A percentile compares a stretch with the other conserved stretches of the same genome.
Conservation (phyloP, 1,284 basidiomycete genomes). For the Bjerkandera adusta region DNA sequence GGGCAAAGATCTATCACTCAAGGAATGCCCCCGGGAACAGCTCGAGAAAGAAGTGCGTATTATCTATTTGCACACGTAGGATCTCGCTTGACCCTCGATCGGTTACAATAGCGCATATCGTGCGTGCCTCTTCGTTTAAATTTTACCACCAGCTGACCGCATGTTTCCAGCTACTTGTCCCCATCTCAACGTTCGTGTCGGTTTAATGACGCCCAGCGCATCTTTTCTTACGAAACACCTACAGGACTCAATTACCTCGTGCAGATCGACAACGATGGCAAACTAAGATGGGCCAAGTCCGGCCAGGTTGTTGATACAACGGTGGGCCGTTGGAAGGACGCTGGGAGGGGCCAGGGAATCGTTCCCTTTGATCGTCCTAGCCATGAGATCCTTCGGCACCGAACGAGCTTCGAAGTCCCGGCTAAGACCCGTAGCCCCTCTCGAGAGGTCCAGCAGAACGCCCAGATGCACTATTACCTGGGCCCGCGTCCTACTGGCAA, state of each 20-base stretch:
- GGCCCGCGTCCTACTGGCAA: constrained; percentile 34
- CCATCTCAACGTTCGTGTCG: constrained; percentile 45
- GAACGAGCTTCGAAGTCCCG: constrained; percentile 26
- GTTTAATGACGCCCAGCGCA: background rate
- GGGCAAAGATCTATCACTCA: constrained; percentile 63
- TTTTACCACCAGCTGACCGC: background rate
- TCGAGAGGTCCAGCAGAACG: constrained; percentile 30
- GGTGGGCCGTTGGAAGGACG: constrained; percentile 62
- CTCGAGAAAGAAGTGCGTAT: constrained; percentile 60
- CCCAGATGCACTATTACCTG: constrained; percentile 56
- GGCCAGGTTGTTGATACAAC: constrained; percentile 63
- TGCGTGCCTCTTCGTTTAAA: background rate
- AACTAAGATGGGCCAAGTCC: constrained; percentile 70
- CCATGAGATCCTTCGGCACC: constrained; percentile 12
- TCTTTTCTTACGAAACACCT: background rate
- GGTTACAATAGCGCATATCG: constrained; percentile 9
- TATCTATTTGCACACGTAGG: background rate
- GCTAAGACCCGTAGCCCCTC: constrained; percentile 8
- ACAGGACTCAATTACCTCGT: constrained; percentile 69
- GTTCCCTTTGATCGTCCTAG: constrained; percentile 40
- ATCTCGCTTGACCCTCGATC: background rate
- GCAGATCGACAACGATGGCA: constrained; percentile 59
- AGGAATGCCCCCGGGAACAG: constrained; percentile 64
- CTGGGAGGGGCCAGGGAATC: constrained; percentile 56
- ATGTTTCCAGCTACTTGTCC: constrained; percentile 9